phyloP scores from a whole-genome alignment of 2,329 filamentous ascomycete genomes.

The Venturia oleaginea region DNA sequence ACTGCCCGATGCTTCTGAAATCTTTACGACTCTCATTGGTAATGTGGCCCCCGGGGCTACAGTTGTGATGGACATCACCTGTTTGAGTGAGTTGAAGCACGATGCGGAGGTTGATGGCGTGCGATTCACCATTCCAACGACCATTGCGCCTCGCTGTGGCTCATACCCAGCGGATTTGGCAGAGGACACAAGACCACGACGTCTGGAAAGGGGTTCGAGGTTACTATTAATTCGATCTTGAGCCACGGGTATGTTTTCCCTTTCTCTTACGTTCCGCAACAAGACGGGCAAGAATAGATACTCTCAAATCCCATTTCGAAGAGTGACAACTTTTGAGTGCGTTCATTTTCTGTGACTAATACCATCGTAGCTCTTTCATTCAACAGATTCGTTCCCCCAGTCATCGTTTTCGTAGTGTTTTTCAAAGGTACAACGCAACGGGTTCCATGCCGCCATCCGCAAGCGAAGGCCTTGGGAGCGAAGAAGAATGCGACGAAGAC shows the following conservation, averaged over 20 bases:
- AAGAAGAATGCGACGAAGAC: not conserved
- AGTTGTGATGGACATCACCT: conserved; percentile 53
- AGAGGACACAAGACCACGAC: conserved; percentile 16
- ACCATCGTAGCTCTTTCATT: conserved; percentile 37
- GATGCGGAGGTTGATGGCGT: conserved; percentile 59
- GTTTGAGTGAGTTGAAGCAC: conserved; percentile 63
- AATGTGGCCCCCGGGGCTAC: conserved; percentile 53
- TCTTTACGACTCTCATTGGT: conserved; percentile 59
- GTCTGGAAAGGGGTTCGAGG: conserved; percentile 36
- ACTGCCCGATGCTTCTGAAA: conserved; percentile 49
- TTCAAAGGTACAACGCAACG: no score
- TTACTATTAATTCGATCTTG: conserved; percentile 53
- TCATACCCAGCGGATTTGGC: conserved; percentile 31
- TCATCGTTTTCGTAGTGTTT: conserved; percentile 41
- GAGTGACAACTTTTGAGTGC: no score
- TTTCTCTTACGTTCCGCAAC: not conserved
- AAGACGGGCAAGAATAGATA: no score
- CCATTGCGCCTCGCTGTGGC: conserved; percentile 60
- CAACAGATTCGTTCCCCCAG: conserved; percentile 56
- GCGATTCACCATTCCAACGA: conserved; percentile 59
- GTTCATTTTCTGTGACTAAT: not conserved
- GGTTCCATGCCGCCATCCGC: no score
- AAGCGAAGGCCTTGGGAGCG: not conserved
- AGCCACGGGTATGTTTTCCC: conserved; percentile 29
- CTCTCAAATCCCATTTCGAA: no score